Evolutionary conservation across 179 eudicot genomes (phyloP).

Genomic region (Corrigiola litoralis): DNA sequence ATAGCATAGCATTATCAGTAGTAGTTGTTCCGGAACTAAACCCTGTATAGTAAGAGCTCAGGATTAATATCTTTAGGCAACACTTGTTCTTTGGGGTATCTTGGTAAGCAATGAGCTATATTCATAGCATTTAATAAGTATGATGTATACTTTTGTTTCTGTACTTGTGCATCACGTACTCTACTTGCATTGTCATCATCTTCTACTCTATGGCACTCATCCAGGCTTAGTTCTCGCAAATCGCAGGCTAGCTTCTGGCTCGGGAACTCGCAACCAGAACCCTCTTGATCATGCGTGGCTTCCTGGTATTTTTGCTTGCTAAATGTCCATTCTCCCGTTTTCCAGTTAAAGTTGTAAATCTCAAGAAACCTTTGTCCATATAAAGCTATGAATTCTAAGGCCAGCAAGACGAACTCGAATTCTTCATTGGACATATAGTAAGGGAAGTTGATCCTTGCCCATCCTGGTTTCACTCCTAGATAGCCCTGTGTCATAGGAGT

Average conservation of each 20-base stretch:
- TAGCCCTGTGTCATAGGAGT: too few relatives aligned
- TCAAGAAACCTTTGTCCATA: slow-evolving; percentile 60
- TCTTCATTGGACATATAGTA: slow-evolving; percentile 65
- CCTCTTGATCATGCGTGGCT: not conserved
- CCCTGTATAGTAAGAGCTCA: slow-evolving; percentile 32
- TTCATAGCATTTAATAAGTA: slow-evolving; percentile 43
- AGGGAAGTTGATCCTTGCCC: slow-evolving; percentile 63
- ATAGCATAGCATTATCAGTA: too few relatives aligned
- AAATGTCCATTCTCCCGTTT: slow-evolving; percentile 55
- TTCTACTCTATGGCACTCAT: not conserved
- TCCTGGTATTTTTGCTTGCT: slow-evolving; percentile 18
- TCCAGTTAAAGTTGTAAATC: slow-evolving; percentile 55
- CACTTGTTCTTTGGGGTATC: slow-evolving; percentile 27
- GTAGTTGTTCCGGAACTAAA: slow-evolving; percentile 22
- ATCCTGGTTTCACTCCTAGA: slow-evolving; percentile 48
- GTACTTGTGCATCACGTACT: not conserved
- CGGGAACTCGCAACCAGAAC: not conserved
- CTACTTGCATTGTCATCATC: not conserved
- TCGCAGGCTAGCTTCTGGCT: slow-evolving; percentile 5
- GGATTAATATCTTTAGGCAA: slow-evolving; percentile 41
- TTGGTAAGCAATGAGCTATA: slow-evolving; percentile 41
- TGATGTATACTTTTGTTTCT: slow-evolving; percentile 18
- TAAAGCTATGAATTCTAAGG: slow-evolving; percentile 47
- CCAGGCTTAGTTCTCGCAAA: slow-evolving; percentile 8
- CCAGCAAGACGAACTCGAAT: slow-evolving; percentile 51